Evolutionary conservation across 345 rosid genomes (phyloP).

Genomic region (Eucalyptus curtisii): DNA sequence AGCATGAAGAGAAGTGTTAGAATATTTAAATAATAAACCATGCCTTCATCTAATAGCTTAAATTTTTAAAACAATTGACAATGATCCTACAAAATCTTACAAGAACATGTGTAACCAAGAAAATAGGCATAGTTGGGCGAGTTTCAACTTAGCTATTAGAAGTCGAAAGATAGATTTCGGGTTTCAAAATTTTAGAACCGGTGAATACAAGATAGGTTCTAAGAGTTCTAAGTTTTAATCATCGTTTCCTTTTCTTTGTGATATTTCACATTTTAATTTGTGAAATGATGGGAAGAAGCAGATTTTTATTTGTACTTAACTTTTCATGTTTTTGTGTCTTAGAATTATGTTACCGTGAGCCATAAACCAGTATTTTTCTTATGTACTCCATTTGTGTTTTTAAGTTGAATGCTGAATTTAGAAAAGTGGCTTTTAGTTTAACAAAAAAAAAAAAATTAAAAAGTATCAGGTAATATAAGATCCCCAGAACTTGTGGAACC

Average conservation of each 20-base stretch:
- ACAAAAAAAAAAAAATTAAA: not conserved
- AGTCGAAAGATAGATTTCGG: not conserved
- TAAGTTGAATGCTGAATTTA: not conserved
- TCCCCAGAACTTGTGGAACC: not conserved
- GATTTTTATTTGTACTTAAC: not conserved
- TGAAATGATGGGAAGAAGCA: not conserved
- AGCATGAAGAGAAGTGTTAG: too few relatives aligned
- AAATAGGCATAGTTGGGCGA: not conserved
- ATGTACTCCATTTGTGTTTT: not conserved
- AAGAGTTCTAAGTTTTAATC: not conserved
- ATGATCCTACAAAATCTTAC: too few relatives aligned
- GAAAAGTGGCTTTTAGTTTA: not conserved
- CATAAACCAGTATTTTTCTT: not conserved
- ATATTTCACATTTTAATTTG: not conserved
- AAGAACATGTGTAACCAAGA: not conserved
- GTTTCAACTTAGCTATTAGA: not conserved
- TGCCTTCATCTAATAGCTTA: too few relatives aligned
- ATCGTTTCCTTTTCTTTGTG: not conserved
- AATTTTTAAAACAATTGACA: too few relatives aligned
- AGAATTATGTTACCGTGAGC: not conserved
- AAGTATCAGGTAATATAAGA: not conserved
- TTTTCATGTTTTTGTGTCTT: not conserved
- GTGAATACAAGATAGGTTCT: not conserved
- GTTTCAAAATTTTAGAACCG: not conserved
- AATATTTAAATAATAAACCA: too few relatives aligned